phyloP scores from a whole-genome alignment of 352 stramenopile genomes.

The Thalassiosira hispida region DNA sequence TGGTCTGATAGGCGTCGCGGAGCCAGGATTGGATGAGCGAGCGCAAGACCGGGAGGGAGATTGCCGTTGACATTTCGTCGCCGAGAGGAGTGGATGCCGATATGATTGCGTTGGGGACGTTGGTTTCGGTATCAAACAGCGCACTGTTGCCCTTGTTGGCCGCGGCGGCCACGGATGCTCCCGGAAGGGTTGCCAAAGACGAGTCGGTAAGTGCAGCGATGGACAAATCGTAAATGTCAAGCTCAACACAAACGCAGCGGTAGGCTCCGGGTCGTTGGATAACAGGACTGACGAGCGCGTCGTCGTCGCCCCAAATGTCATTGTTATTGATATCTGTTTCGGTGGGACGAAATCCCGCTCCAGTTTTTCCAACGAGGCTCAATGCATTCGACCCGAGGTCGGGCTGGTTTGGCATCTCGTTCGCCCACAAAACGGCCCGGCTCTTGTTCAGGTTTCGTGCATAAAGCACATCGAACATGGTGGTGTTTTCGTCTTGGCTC shows the following conservation, averaged over 20 bases:
- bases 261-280: slow-evolving; percentile 93
- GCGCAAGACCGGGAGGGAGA: slow-evolving; percentile 91
- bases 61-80: slow-evolving; percentile 90
- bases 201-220: slow-evolving; percentile 86
- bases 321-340: slow-evolving; percentile 58
- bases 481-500: slow-evolving; percentile 89
- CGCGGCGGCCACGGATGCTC: slow-evolving; percentile 22
- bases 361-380: slow-evolving; percentile 52
- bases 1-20: slow-evolving; percentile 90
- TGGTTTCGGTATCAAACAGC: slow-evolving; percentile 55
- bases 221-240: slow-evolving; percentile 87
- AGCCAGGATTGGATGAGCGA: slow-evolving; percentile 92
- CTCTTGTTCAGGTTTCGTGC: slow-evolving; percentile 91
- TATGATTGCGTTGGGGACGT: slow-evolving; percentile 35
- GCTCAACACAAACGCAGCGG: slow-evolving; percentile 87
- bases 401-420: slow-evolving; percentile 85
- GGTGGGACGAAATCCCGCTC: slow-evolving; percentile 32
- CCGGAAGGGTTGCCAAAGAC: slow-evolving; percentile 30
- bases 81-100: slow-evolving; percentile 75
- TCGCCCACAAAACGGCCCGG: slow-evolving; percentile 96
- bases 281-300: slow-evolving; percentile 82
- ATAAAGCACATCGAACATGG: slow-evolving; percentile 94
- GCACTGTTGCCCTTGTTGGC: slow-evolving; percentile 40
- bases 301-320: slow-evolving; percentile 87
- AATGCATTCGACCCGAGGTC: slow-evolving; percentile 87